phyloP scores from a whole-genome alignment of 768 basidiomycete species.

The Tephrocybe rancida region DNA sequence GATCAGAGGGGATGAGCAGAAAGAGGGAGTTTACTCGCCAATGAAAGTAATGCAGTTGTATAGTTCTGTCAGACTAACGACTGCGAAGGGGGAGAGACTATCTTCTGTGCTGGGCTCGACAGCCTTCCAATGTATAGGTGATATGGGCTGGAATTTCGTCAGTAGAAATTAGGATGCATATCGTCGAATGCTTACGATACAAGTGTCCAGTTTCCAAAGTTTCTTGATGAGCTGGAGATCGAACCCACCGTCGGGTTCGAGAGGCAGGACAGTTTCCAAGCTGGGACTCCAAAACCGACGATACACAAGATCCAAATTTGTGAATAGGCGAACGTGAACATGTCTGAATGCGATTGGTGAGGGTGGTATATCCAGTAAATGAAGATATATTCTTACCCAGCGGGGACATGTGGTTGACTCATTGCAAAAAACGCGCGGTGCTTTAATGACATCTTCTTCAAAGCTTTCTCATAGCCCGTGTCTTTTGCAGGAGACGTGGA shows the following conservation, averaged over 20 bases:
- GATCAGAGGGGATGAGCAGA: neutral
- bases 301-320: conserved; percentile 5
- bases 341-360: conserved; percentile 8
- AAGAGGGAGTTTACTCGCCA: neutral
- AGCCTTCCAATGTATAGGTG: conserved; percentile 19
- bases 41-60: conserved; percentile 20
- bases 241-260: conserved; percentile 20
- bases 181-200: conserved; percentile 8
- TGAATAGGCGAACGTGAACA: conserved; percentile 19
- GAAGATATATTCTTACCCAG: conserved; percentile 12
- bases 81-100: conserved; percentile 18
- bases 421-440: neutral
- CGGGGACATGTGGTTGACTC: conserved; percentile 10
- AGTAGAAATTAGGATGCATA: neutral
- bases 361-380: neutral
- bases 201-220: conserved; percentile 21
- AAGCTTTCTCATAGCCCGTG: neutral
- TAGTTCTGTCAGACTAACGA: conserved; percentile 13
- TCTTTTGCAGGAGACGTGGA: neutral
- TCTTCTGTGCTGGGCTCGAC: conserved; percentile 15
- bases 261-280: conserved; percentile 18
- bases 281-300: conserved; percentile 9
- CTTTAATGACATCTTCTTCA: conserved; percentile 3
- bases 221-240: conserved; percentile 17
- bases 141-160: conserved; percentile 14